Base-by-base conservation (phyloP, 164 flowering plant genomes). In the Vitis rupestris region DNA sequence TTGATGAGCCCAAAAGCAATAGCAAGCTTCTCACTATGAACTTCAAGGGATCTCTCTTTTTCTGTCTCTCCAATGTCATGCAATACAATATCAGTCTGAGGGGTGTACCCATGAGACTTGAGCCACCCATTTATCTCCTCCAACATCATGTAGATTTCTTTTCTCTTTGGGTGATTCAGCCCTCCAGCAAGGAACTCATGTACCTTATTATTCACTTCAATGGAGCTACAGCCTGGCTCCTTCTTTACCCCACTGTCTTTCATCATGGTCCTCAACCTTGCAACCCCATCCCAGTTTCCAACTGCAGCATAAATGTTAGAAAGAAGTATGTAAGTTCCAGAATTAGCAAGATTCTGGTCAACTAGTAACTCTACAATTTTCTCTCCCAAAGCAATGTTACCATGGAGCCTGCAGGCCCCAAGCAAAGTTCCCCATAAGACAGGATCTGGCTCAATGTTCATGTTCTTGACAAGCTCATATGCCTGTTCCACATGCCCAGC, bases 181-280 rank as follows among this genome's bases (percentile, higher is more conserved):
- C 90, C 98, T 23, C 97, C 97, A 11, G 91, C 97, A 47, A 90
- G 69, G 65, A 93, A 93, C 65, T 89, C 94, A 59, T 90, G 87
- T 15, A 87, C 84, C 67, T 66, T 81, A 59, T 82, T 85, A 44
- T 82, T 65, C 55, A 91, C 79, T 72, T 88, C 93, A 60, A 93
- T 82, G 12, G 88, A 84, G 81, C 92, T 93, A 70, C 90, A 88
- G 10, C 98, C 98, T 0, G 88, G 89, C 74, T 91, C 95, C 74
- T 91, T 93, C 58, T 72, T 69, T 2, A 90, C 63, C 50, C 89
- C 83, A 27, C 73, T 78, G 44, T 78, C 80, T 70, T 83, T 91
- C 94, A 91, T 91, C 81, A 83, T 44, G n/a, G 77, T 71, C 82
- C 96, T 89, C 74, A 85, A 70, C 64, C 74, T 85, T 29, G 85